Conservation (phyloP, 2,329 filamentous ascomycete genomes). For the Diplodia intermedia region DNA sequence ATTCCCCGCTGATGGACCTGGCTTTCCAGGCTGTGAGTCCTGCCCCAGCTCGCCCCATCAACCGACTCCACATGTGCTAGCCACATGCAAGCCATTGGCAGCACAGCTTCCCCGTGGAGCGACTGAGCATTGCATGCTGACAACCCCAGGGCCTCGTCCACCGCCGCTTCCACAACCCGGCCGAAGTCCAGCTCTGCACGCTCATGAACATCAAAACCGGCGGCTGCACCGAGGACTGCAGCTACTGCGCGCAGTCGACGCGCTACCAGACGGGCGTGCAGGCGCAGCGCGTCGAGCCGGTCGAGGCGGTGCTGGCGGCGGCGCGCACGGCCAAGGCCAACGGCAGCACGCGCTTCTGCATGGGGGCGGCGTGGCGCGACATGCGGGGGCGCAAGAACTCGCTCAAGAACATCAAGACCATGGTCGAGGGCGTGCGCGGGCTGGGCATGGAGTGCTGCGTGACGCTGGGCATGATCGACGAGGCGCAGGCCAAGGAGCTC, state of each 20-base stretch:
- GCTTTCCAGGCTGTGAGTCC: slow-evolving; percentile 72
- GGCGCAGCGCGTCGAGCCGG: slow-evolving; percentile 78
- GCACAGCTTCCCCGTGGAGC: background rate
- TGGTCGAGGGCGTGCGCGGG: slow-evolving; percentile 80
- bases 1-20: slow-evolving; percentile 80
- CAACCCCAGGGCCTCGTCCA: slow-evolving; percentile 68
- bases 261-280: slow-evolving; percentile 79
- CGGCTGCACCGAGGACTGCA: slow-evolving; percentile 90
- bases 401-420: slow-evolving; percentile 81
- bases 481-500: slow-evolving; percentile 78
- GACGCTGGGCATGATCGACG: slow-evolving; percentile 92
- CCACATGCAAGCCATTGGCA: slow-evolving; percentile 13
- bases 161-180: slow-evolving; percentile 82
- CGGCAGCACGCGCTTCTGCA: slow-evolving; percentile 90
- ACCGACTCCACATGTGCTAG: background rate
- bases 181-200: slow-evolving; percentile 88
- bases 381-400: slow-evolving; percentile 89
- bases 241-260: slow-evolving; percentile 89
- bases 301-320: slow-evolving; percentile 80
- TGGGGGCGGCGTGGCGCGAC: slow-evolving; percentile 93
- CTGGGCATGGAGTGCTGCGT: slow-evolving; percentile 93
- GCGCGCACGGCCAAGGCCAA: slow-evolving; percentile 80
- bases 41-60: background rate
- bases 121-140: background rate
- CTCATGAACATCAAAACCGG: slow-evolving; percentile 97